These are phyloP conservation scores for Tulasnella sp. DNA, from an alignment of 768 basidiomycete genomes.

Conservation along the genomic window DNA sequence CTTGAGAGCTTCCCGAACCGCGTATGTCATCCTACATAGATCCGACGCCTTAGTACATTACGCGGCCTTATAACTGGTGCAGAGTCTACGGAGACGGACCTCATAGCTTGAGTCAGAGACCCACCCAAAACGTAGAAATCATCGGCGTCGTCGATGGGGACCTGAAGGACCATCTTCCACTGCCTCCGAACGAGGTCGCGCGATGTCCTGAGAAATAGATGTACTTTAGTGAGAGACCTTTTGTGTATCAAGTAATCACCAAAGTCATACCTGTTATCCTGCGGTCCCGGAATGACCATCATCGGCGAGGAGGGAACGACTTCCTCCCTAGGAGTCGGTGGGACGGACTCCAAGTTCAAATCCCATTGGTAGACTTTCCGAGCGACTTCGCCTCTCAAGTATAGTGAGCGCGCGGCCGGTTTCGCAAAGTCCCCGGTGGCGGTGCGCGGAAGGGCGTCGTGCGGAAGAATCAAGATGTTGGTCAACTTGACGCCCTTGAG, in stretches of 20 bases:
- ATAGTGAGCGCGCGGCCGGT: not conserved
- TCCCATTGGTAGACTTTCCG: not conserved
- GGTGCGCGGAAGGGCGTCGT: not conserved
- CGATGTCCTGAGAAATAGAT: not conserved
- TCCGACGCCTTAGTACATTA: not conserved
- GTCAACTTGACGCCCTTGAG: not conserved
- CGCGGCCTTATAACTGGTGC: too few species aligned
- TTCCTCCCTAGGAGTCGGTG: not conserved
- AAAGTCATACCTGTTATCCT: not conserved
- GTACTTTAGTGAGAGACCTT: not conserved
- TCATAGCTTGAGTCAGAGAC: not conserved
- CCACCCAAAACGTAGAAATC: conserved; percentile 4
- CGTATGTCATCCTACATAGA: not conserved
- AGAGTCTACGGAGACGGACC: not conserved
- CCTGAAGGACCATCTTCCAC: not conserved
- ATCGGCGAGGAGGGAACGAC: not conserved
- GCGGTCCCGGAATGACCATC: not conserved
- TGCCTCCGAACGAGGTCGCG: not conserved
- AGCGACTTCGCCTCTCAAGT: not conserved
- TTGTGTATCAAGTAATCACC: not conserved
- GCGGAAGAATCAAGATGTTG: not conserved
- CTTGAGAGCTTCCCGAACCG: not conserved
- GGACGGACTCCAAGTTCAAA: not conserved
- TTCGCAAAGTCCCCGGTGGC: not conserved
- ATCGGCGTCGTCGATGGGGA: not conserved